Evolutionary conservation across 495 filamentous ascomycete species (phyloP).

Genomic region (Darksidea phi): DNA sequence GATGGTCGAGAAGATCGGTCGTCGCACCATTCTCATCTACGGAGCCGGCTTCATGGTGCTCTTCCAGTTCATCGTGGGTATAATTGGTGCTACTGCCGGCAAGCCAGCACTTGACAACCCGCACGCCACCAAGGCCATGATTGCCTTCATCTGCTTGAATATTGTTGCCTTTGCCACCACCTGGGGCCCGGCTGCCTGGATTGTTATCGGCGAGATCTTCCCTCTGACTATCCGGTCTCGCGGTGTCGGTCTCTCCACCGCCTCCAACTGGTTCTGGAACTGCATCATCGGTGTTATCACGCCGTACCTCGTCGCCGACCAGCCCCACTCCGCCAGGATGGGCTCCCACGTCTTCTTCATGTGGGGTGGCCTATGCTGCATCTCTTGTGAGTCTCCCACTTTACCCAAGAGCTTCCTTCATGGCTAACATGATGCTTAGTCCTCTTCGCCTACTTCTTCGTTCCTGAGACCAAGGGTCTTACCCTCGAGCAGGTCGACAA

Average conservation of each 20-base stretch:
- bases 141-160: constrained; percentile 52
- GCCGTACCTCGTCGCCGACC: constrained; percentile 70
- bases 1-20: constrained; percentile 76
- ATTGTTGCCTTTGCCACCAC: constrained; percentile 53
- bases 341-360: constrained; percentile 75
- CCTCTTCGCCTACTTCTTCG: constrained; percentile 28
- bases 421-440: background rate
- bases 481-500: constrained; percentile 85
- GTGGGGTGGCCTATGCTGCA: constrained; percentile 69
- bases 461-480: constrained; percentile 52
- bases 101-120: constrained; percentile 14
- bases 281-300: constrained; percentile 67
- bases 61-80: constrained; percentile 83
- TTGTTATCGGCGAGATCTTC: constrained; percentile 85
- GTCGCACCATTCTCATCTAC: constrained; percentile 77
- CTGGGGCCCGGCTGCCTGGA: constrained; percentile 64
- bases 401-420: constrained; percentile 32
- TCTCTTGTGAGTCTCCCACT: constrained; percentile 50
- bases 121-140: constrained; percentile 37
- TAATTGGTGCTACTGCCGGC: constrained; percentile 49
- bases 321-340: constrained; percentile 58
- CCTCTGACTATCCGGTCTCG: constrained; percentile 79
- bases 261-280: constrained; percentile 90
- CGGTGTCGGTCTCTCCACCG: constrained; percentile 75
- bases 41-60: constrained; percentile 78